Base-by-base conservation (phyloP, 306 rosid genomes). In the Rosa rugosa region DNA sequence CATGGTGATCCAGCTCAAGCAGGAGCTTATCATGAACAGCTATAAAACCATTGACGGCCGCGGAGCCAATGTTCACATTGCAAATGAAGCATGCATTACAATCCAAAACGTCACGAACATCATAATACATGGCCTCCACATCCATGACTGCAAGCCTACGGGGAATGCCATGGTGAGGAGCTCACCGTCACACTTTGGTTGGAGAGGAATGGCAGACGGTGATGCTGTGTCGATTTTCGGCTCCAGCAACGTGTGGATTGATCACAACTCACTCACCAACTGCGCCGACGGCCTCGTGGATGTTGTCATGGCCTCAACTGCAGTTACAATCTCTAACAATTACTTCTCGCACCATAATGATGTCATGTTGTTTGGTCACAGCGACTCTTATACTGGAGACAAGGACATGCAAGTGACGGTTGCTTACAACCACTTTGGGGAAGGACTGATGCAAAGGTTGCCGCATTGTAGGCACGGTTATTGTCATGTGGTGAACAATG, bases 231-330 rank as follows among this genome's bases (percentile, higher is more conserved):
- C 68, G 20, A 63, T 63, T 63, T 63, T 63, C 11, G 41, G 68
- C 4, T 63, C 68, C 20, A 27, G 68, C 41, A 6, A 62, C 16
- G 34, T 23, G 65, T 59, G 65, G 65, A 11, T 59, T 59, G 65
- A 59, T 59, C 65, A 23, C 16, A 59, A 23, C 65, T 59, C 34
- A 4, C 63, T 56, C 31, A n/a, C 63, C 31, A 56, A 56, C 31
- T 56, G 63, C 31, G 65, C 34, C 34, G 65, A 59, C 34, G 68
- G 68, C 16, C 68, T 62, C 1, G 68, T 62, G 10, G 66, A 60
- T 11, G 66, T 60, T 25, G 66, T 60, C 66, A 60, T 60, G 66
- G 66, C 66, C 66, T 60, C 66, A 62, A 59, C 65, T 59, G 65
- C 63, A n/a, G 10, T 59, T 12, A 59, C 36, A 59, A 0, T 62